phyloP scores from a whole-genome alignment of 2,329 filamentous ascomycete species.

The Paraphaeosphaeria minitans region DNA sequence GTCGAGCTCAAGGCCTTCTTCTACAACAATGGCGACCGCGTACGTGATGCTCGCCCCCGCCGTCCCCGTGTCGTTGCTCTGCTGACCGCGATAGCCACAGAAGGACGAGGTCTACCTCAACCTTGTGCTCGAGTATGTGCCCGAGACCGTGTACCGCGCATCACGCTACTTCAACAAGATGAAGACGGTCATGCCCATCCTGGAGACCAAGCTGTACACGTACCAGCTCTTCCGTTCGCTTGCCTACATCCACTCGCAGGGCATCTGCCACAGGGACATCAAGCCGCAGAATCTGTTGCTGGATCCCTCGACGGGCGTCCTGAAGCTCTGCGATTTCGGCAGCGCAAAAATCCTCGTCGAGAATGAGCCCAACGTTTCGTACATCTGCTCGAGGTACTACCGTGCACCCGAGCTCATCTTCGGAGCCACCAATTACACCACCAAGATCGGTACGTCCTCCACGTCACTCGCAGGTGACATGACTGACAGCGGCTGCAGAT shows the following conservation, averaged over 20 bases:
- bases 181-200: conserved; percentile 98
- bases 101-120: conserved; percentile 99
- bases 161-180: conserved; percentile 99
- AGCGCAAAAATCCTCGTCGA: conserved; percentile 98
- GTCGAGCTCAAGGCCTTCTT: conserved; percentile 99
- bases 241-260: conserved; percentile 98
- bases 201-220: conserved; percentile 99
- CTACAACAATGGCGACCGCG: conserved; percentile 97
- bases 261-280: conserved; percentile 98
- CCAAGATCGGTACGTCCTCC: conserved; percentile 86
- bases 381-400: conserved; percentile 99
- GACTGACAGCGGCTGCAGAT: conserved; percentile 62
- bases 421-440: conserved; percentile 98
- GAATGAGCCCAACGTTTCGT: conserved; percentile 98
- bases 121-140: conserved; percentile 95
- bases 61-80: conserved; percentile 18
- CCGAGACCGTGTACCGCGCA: conserved; percentile 96
- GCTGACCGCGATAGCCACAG: conserved; percentile 45
- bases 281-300: conserved; percentile 97
- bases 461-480: conserved; percentile 10
- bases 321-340: conserved; percentile 98
- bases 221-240: conserved; percentile 98
- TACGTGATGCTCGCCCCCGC: conserved; percentile 55
- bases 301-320: conserved; percentile 85
- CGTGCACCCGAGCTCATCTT: conserved; percentile 97